These are phyloP conservation scores for Nicotiana undulata DNA, from an alignment of 257 asterid genomes.

Conservation along the genomic window DNA sequence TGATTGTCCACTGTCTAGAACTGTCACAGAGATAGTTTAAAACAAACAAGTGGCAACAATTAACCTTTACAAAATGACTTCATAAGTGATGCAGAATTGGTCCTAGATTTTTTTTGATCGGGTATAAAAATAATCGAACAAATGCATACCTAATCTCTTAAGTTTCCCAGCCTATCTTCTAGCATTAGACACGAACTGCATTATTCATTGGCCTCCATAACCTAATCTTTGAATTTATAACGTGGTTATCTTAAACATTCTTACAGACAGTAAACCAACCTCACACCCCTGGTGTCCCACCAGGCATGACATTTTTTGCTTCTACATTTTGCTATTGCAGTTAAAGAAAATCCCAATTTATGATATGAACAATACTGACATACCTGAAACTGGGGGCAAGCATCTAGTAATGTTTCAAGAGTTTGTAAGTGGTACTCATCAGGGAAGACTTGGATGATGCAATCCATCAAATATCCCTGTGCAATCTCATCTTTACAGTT, in stretches of 20 bases:
- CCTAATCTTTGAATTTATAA: not conserved
- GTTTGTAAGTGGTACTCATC: slow-evolving; percentile 98
- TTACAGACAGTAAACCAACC: not conserved
- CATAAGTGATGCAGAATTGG: not conserved
- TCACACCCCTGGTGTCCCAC: not conserved
- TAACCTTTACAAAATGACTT: not conserved
- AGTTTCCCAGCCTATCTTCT: not conserved
- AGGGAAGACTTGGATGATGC: slow-evolving; percentile 97
- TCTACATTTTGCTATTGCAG: not conserved
- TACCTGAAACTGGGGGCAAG: slow-evolving; percentile 99
- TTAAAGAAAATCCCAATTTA: not conserved
- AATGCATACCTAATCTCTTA: not conserved
- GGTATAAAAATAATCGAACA: not conserved
- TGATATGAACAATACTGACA: not conserved
- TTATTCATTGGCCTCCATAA: not conserved
- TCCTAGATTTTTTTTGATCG: not conserved
- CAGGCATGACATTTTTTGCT: not conserved
- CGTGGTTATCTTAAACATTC: not conserved
- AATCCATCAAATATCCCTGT: slow-evolving; percentile 94
- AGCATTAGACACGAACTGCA: not conserved
- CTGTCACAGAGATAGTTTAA: not conserved
- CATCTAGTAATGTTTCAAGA: slow-evolving; percentile 84
- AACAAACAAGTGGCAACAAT: not conserved
- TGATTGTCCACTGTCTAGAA: not conserved
- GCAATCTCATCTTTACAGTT: slow-evolving; percentile 99